A percentile compares a stretch with the other conserved stretches of the same genome.
Evolutionary conservation across 305 asterid species (phyloP).

Genomic region (Solanum aculeatissimum): DNA sequence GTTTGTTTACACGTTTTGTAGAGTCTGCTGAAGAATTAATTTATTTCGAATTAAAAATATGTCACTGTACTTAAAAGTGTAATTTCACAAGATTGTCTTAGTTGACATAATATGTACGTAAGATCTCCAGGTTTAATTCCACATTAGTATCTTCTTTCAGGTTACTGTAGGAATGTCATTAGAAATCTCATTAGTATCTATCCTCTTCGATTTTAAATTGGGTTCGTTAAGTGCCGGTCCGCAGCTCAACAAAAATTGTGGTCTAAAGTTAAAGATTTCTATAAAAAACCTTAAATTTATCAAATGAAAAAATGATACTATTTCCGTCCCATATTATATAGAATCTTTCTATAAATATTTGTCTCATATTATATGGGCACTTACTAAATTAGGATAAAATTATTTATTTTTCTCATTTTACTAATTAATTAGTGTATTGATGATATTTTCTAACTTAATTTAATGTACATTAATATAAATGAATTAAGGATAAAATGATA

Average conservation of each 20-base stretch:
- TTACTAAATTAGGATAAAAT: too few species aligned
- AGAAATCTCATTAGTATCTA: not conserved
- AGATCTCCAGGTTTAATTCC: not conserved
- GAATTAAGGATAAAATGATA: too few species aligned
- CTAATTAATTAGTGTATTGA: too few species aligned
- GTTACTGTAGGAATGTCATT: not conserved
- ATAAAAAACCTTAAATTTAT: not conserved
- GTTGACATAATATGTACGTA: not conserved
- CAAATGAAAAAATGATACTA: not conserved
- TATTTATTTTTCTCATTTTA: too few species aligned
- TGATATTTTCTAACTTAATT: too few species aligned
- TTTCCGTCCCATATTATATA: too few species aligned
- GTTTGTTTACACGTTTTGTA: conserved; percentile 26
- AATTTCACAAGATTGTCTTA: not conserved
- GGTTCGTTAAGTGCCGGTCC: not conserved
- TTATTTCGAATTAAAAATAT: not conserved
- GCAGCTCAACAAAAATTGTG: not conserved
- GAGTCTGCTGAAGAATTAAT: not conserved
- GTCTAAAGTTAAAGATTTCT: accelerated
- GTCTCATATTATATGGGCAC: too few species aligned
- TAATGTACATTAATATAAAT: too few species aligned
- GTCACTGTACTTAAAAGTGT: not conserved
- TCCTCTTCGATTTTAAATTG: not conserved
- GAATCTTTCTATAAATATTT: too few species aligned
- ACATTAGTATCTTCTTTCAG: not conserved